Conservation (phyloP, 1,284 basidiomycete genomes). For the Vanrija pseudolonga region DNA sequence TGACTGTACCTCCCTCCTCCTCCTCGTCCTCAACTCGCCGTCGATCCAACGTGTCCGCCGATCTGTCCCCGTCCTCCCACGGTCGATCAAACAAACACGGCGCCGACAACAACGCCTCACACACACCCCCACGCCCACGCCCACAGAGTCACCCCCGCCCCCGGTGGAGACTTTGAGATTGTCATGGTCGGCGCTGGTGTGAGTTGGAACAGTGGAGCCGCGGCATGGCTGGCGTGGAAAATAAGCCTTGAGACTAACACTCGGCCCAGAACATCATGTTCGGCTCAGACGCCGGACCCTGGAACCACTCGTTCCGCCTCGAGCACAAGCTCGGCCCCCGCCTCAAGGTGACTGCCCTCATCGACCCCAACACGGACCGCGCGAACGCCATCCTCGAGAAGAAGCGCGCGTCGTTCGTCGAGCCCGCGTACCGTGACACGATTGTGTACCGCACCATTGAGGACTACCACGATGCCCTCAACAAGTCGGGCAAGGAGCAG, state of each 20-base stretch:
- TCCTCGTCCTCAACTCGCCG: no score
- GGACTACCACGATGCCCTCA: conserved; percentile 71
- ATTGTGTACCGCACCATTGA: conserved; percentile 82
- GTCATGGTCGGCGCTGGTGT: conserved; percentile 82
- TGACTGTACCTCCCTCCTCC: no score
- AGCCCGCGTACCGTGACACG: conserved; percentile 87
- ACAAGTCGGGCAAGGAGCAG: conserved; percentile 46
- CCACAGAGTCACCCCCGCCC: conserved; percentile 31
- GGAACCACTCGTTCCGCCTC: conserved; percentile 81
- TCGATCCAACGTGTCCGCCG: no score
- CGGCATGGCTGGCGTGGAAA: conserved; percentile 6
- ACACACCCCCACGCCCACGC: conserved; percentile 34
- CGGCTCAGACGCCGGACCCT: conserved; percentile 71
- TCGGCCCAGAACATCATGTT: conserved; percentile 74
- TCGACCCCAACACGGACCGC: conserved; percentile 84
- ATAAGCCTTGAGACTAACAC: background rate
- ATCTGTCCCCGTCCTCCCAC: no score
- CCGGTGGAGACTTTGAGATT: conserved; percentile 72
- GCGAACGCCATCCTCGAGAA: conserved; percentile 75
- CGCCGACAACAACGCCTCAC: background rate
- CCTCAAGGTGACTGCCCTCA: conserved; percentile 90
- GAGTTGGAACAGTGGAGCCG: no score
- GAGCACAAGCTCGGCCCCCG: conserved; percentile 94
- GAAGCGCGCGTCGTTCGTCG: conserved; percentile 92
- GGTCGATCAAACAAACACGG: no score